phyloP scores from a whole-genome alignment of 2,329 filamentous ascomycete species.

The Epicoccum nigrum region DNA sequence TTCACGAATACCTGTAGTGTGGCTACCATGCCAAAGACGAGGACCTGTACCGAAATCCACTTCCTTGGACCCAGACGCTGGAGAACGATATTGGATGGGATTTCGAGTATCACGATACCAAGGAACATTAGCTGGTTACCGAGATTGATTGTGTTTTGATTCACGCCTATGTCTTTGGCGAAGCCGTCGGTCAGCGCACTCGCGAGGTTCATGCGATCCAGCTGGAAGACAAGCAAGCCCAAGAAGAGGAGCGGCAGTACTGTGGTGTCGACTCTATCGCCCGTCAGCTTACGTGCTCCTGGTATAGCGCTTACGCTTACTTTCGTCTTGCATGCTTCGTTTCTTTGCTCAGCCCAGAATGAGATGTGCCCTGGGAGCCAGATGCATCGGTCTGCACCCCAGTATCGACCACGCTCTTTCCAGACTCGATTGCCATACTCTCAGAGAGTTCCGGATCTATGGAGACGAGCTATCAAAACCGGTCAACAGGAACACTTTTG shows the following conservation, averaged over 20 bases:
- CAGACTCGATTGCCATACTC: constrained; percentile 16
- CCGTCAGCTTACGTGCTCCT: not conserved
- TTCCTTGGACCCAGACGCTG: constrained; percentile 46
- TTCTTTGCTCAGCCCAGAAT: constrained; percentile 17
- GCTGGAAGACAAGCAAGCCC: constrained; percentile 58
- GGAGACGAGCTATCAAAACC: no score
- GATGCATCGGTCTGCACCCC: constrained; percentile 13
- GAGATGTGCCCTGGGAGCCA: constrained; percentile 3
- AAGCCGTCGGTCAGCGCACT: constrained; percentile 59
- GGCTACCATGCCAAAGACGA: constrained; percentile 57
- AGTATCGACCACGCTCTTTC: constrained; percentile 17
- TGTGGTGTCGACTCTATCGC: constrained; percentile 52
- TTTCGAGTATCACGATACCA: constrained; percentile 58
- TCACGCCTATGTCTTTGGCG: constrained; percentile 51
- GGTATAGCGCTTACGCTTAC: constrained; percentile 7
- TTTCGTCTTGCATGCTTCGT: constrained; percentile 27
- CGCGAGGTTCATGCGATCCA: constrained; percentile 61
- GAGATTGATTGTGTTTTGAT: constrained; percentile 58
- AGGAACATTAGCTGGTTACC: constrained; percentile 62
- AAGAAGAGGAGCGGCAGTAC: constrained; percentile 58
- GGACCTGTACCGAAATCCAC: constrained; percentile 58
- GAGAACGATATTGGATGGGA: constrained; percentile 58
- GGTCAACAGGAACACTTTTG: no score
- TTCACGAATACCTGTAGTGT: constrained; percentile 49
- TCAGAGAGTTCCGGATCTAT: not conserved